phyloP scores from a whole-genome alignment of 345 rosid species.

The sweet orange (Citrus sinensis) region DVS_A1.0 CM039164.1:28530501-28531000 shows the following conservation, averaged over 20 bases:
- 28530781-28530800: background rate
- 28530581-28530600: no score
- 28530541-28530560: background rate
- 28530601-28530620: no score
- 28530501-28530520: conserved; percentile 19
- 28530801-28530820: background rate
- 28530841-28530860: no score
- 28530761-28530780: background rate
- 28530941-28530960: background rate
- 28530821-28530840: no score
- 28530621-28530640: conserved; percentile 26
- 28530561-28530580: no score
- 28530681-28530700: background rate
- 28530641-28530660: conserved; percentile 3
- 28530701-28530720: conserved; percentile 10
- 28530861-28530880: background rate
- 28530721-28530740: background rate
- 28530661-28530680: background rate
- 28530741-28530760: background rate
- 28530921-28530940: background rate
- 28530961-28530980: background rate
- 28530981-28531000: background rate
- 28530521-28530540: conserved; percentile 34
- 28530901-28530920: background rate
- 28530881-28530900: background rate